phyloP scores from a whole-genome alignment of 306 rosid species.

The Lathyrus aphaca region DNA sequence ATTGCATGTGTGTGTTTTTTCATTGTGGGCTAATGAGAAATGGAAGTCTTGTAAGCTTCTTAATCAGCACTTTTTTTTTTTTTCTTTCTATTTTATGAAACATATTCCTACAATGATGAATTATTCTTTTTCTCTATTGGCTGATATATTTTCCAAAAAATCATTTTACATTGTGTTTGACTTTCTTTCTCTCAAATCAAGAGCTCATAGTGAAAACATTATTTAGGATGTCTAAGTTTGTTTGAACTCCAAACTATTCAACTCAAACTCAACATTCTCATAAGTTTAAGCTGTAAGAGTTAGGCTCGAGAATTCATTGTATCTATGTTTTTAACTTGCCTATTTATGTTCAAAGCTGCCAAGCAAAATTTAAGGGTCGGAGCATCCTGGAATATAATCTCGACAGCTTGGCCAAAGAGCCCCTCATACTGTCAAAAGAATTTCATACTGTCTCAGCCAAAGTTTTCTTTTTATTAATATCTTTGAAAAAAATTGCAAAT shows the following conservation, averaged over 20 bases:
- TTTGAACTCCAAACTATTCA: neutral
- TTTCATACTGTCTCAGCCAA: neutral
- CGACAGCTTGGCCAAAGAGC: conserved; percentile 10
- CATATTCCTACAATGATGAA: conserved; percentile 29
- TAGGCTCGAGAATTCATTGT: conserved; percentile 4
- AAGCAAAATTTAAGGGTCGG: conserved; percentile 20
- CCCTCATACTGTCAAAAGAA: neutral
- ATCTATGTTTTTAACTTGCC: conserved; percentile 11
- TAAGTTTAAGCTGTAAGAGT: neutral
- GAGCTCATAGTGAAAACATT: neutral
- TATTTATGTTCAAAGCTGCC: neutral
- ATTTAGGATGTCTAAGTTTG: conserved; percentile 23
- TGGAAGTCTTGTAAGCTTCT: conserved; percentile 15
- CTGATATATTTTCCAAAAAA: no score
- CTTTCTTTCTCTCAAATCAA: conserved; percentile 7
- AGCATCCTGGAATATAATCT: conserved; percentile 8
- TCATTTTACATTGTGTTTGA: neutral
- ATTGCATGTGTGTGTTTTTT: conserved; percentile 1
- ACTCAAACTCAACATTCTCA: conserved; percentile 1
- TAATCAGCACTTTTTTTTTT: neutral
- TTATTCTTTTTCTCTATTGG: conserved; percentile 2
- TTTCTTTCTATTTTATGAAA: conserved; percentile 21
- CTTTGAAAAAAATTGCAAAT: conserved; percentile 16
- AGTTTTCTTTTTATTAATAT: conserved; percentile 11
- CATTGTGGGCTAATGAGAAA: conserved; percentile 10